Evolutionary conservation across 352 stramenopile genomes (phyloP).

Genomic region (Globisporangium megalacanthum): DNA sequence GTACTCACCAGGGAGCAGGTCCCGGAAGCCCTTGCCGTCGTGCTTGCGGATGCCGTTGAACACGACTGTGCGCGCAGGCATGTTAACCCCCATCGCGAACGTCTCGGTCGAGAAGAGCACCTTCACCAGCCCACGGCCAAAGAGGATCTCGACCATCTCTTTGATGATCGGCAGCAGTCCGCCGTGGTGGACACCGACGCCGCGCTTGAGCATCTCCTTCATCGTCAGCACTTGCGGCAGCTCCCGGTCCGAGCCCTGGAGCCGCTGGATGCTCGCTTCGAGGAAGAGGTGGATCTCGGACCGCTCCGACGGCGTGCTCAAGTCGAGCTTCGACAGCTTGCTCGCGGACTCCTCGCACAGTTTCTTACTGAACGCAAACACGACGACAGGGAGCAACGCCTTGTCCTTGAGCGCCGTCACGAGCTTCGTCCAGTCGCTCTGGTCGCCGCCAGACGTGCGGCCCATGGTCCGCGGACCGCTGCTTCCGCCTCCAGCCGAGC

Average conservation of each 20-base stretch:
- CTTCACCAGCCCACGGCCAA: conserved; percentile 96
- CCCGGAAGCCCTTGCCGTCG: conserved; percentile 91
- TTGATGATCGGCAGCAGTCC: conserved; percentile 98
- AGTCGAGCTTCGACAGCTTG: conserved; percentile 69
- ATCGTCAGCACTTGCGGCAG: conserved; percentile 98
- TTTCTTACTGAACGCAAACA: conserved; percentile 91
- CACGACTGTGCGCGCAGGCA: conserved; percentile 96
- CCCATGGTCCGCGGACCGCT: conserved; percentile 38
- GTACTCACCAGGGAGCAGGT: conserved; percentile 87
- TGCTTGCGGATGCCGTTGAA: conserved; percentile 98
- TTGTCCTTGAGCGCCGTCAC: conserved; percentile 88
- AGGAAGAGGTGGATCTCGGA: conserved; percentile 84
- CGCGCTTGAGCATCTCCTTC: conserved; percentile 94
- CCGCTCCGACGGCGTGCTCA: conserved; percentile 63
- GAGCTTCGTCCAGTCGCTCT: conserved; percentile 88
- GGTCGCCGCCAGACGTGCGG: conserved; percentile 53
- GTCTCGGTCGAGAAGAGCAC: conserved; percentile 99
- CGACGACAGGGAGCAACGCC: conserved; percentile 91
- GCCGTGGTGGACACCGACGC: conserved; percentile 96
- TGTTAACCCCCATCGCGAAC: conserved; percentile 99
- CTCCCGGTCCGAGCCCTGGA: conserved; percentile 94
- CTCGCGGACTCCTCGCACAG: conserved; percentile 78
- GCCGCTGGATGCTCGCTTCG: conserved; percentile 63
- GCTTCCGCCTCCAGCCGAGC: conserved; percentile 23
- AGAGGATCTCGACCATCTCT: conserved; percentile 99